Base-by-base conservation (phyloP, 2,329 filamentous ascomycete genomes). In the Exophiala oligosperma region DNA sequence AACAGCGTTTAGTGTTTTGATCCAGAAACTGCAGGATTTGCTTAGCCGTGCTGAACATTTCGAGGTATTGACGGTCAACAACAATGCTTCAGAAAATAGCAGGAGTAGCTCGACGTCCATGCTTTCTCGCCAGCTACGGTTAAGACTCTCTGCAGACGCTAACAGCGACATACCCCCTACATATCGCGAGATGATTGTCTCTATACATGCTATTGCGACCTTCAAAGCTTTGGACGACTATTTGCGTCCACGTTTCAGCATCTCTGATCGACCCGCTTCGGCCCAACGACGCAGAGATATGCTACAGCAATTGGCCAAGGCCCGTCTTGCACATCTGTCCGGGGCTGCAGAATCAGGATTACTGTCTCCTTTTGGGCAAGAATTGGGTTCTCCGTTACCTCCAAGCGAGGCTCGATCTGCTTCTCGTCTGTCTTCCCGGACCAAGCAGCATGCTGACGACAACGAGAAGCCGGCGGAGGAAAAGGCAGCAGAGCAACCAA, bases 151-250 rank as follows among this genome's bases (percentile, higher is more conserved):
- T 38, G 93, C 94, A 1, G 92, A 96, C 65, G 92, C 95, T 1
- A 88, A 92, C 48, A 93, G 92, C 0, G 90, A 94, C 49, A 94
- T 99, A 59, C 94, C 94, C 17, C 83, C 87, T 37, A 81, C 88
- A 0, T 97, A 96, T 71, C 85, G 90, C 23, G 96, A 93, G 66
- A 95, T 99, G 63, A 97, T 97, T 89, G 94, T 99, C 1, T 96
- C 92, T 0, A 99, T 99, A 57, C 94, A 99, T 72, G 94, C 94
- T 14, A 97, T 99, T 69, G 93, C 94, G 2, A 97, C 92, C 0
- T 97, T 99, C 79, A 97, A 97, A 73, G 90, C 93, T 0, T 78
- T 99, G 24, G 94, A 97, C 70, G 94, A 99, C 71, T 99, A 97
- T 72, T 81, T 99, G 44, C 87, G 94, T 38, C 94, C 94, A 6